phyloP scores from a whole-genome alignment of 129 eudicot genomes.

The Smallanthus sonchifolius region DNA sequence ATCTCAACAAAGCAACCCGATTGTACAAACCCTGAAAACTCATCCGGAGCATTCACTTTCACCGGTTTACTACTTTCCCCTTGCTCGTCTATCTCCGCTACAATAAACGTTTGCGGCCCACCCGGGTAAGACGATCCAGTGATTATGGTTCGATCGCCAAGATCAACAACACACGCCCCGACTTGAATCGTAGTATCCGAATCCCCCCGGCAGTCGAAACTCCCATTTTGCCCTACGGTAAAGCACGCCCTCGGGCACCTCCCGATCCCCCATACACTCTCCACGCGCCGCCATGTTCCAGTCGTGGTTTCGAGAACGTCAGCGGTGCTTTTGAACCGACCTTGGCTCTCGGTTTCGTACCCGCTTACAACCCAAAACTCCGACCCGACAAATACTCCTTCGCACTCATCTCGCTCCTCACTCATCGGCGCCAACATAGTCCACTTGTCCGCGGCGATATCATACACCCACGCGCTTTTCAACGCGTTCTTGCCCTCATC shows the following conservation, averaged over 20 bases:
- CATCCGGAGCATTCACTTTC: slow-evolving; percentile 43
- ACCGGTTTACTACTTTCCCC: slow-evolving; percentile 42
- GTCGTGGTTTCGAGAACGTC: slow-evolving; percentile 36
- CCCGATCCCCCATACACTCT: slow-evolving; percentile 47
- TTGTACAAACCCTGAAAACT: slow-evolving; percentile 60
- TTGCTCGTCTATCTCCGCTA: slow-evolving; percentile 32
- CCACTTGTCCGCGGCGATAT: slow-evolving; percentile 50
- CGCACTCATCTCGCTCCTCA: slow-evolving; percentile 82
- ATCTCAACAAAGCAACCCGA: slow-evolving; percentile 72
- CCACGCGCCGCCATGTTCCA: slow-evolving; percentile 60
- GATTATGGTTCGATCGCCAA: slow-evolving; percentile 43
- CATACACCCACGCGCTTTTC: slow-evolving; percentile 52
- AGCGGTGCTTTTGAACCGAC: no score
- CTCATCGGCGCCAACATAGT: slow-evolving; percentile 63
- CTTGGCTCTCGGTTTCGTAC: no score
- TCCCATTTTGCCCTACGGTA: slow-evolving; percentile 36
- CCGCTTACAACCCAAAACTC: no score
- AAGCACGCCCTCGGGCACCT: slow-evolving; percentile 68
- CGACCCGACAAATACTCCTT: slow-evolving; percentile 49
- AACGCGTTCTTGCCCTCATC: slow-evolving; percentile 70
- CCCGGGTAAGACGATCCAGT: slow-evolving; percentile 64
- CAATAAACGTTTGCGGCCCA: slow-evolving; percentile 43
- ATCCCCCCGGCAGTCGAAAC: slow-evolving; percentile 44
- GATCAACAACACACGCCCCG: slow-evolving; percentile 50
- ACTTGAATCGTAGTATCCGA: slow-evolving; percentile 41